phyloP scores from a whole-genome alignment of 371 early-diverging fungal genomes.

The Mortierella sp. region DNA sequence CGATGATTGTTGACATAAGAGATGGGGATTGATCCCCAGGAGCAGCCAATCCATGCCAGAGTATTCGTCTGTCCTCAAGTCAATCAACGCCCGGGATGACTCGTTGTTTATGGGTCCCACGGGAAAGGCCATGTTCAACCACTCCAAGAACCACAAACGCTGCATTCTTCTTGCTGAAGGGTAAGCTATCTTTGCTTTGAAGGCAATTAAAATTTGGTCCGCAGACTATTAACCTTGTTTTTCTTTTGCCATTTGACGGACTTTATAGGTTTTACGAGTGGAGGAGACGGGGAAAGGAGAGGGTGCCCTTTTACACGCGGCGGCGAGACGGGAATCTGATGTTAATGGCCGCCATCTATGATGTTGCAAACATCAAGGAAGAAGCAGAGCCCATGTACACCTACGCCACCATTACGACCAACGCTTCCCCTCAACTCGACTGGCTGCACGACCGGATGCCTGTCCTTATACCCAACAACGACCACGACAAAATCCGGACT shows the following conservation, averaged over 20 bases:
- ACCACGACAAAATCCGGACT: conserved; percentile 56
- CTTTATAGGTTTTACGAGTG: conserved; percentile 79
- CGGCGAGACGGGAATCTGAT: conserved; percentile 71
- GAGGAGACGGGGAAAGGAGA: conserved; percentile 68
- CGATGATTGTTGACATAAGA: conserved; percentile 48
- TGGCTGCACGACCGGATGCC: conserved; percentile 85
- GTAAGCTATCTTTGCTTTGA: conserved; percentile 43
- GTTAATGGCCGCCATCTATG: conserved; percentile 75
- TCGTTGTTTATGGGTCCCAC: conserved; percentile 62
- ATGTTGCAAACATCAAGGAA: conserved; percentile 59
- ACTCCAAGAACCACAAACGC: conserved; percentile 68
- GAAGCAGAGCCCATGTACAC: conserved; percentile 58
- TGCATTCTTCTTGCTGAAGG: conserved; percentile 81
- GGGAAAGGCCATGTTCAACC: conserved; percentile 66
- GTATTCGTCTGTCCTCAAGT: conserved; percentile 61
- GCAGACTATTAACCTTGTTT: not conserved
- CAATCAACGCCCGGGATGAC: conserved; percentile 80
- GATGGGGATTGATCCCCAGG: conserved; percentile 78
- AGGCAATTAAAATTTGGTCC: not conserved
- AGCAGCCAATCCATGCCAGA: conserved; percentile 62
- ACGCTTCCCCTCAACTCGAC: conserved; percentile 60
- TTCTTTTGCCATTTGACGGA: not conserved
- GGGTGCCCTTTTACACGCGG: conserved; percentile 70
- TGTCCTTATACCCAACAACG: conserved; percentile 69
- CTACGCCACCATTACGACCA: conserved; percentile 75